These are phyloP conservation scores for Priceomyces fermenticarens DNA, from an alignment of 805 yeast species.

Conservation along the genomic window DNA sequence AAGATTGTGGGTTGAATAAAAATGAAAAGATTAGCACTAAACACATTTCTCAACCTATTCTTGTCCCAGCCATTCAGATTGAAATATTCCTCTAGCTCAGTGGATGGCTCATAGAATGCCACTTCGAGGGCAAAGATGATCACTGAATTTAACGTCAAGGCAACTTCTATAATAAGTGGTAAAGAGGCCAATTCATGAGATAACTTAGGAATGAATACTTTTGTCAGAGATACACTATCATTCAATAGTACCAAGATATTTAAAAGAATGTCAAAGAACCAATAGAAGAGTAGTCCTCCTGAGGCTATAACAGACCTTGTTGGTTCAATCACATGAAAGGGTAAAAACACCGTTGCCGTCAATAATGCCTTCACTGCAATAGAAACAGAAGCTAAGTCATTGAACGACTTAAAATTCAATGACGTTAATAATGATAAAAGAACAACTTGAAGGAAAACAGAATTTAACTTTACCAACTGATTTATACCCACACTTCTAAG, in stretches of 20 bases:
- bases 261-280: conserved; percentile 22
- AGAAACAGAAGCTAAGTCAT: conserved; percentile 6
- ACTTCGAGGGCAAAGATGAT: conserved; percentile 15
- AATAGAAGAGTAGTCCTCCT: conserved; percentile 38
- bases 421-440: conserved; percentile 6
- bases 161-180: conserved; percentile 10
- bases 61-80: conserved; percentile 24
- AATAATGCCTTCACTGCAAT: conserved; percentile 6
- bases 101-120: conserved; percentile 15
- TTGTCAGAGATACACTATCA: conserved; percentile 17
- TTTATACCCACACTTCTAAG: conserved; percentile 15
- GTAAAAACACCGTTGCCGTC: conserved; percentile 25
- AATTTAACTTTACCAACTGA: conserved; percentile 14
- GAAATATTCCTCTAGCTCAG: conserved; percentile 16
- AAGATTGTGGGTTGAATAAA: conserved; percentile 27
- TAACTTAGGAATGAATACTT: conserved; percentile 11
- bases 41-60: conserved; percentile 14
- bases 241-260: conserved; percentile 13
- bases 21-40: conserved; percentile 19
- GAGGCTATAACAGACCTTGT: conserved; percentile 34
- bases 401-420: conserved; percentile 5
- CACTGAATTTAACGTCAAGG: conserved; percentile 13
- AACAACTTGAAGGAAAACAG: conserved; percentile 14
- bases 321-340: conserved; percentile 46
- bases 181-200: conserved; percentile 4